Evolutionary conservation across 495 filamentous ascomycete species (phyloP), one percentile per base, ranked within the genome.

Genomic region (Glarea lozoyensis): DNA sequence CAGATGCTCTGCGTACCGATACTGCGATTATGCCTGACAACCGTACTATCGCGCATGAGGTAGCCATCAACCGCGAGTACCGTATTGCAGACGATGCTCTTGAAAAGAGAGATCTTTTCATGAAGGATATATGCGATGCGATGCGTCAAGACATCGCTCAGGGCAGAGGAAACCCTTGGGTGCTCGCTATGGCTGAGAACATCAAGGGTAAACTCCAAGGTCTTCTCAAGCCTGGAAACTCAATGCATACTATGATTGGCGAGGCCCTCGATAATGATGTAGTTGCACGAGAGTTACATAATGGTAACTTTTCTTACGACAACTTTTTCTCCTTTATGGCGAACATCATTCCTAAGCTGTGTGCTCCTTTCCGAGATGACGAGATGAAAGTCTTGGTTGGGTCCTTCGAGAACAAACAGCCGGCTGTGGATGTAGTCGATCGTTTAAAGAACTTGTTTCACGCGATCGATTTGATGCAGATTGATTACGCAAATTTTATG

Each of bases 401-500:
- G n/a, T n/a, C n/a, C n/a, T n/a, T n/a, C n/a, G 79, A 86, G 16
- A 79, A 87, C 53, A 81, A 67, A 17, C 76, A 82, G 3, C 61
- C 62, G 24, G 58, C 71, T n/a, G 83, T 82, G 1, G 83, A 88
- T 60, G 79, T 89, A 34, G 88, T 95, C 15, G 80, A 86, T 50
- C 84, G 88, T 36, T 68, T 96, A 3, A 81, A 88, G 42, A 79
- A 84, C 22, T 66, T 97, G 20, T 82, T 94, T 55, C 76, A 81
- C 40, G 82, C 93, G 27, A 86, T 96, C 40, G 87, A 98, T 55
- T 72, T 89, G 38, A 78, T 98, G 51, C 82, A 87, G n/a, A 75
- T 96, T 41, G 92, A 98, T 57, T 89, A 96, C 54, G 85, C 88
- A 6, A 98, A 98, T 58, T 97, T 92, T 54, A 76, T 94, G 61